Conservation (phyloP, 768 basidiomycete species). For the Hypholoma fasciculare region DNA sequence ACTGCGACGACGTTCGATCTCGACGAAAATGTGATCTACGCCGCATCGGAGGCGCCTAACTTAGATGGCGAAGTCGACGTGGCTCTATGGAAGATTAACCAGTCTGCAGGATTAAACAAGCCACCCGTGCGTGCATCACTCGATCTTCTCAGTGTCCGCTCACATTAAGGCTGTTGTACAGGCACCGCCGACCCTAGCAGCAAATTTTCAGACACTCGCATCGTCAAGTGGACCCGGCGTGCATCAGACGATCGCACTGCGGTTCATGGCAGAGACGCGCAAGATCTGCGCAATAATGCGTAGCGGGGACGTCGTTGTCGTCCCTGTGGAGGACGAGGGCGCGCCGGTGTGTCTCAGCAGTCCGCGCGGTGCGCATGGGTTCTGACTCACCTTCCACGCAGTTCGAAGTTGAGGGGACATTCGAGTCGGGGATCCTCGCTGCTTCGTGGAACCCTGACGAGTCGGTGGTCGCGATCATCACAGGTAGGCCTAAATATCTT, state of each 20-base stretch:
- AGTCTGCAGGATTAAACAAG: constrained; percentile 18
- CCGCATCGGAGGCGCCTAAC: constrained; percentile 49
- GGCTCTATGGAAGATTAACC: constrained; percentile 52
- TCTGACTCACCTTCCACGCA: constrained; percentile 23
- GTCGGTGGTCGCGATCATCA: constrained; percentile 77
- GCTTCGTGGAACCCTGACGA: constrained; percentile 95
- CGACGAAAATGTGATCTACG: constrained; percentile 61
- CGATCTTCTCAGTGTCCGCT: neutral
- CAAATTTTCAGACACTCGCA: constrained; percentile 37
- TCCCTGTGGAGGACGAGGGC: constrained; percentile 53
- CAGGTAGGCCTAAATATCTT: constrained; percentile 46
- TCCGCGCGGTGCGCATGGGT: neutral
- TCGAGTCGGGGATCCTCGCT: constrained; percentile 81
- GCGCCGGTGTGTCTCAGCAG: constrained; percentile 36
- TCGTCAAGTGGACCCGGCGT: constrained; percentile 22
- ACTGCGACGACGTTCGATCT: constrained; percentile 57
- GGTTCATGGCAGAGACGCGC: constrained; percentile 71
- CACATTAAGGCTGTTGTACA: neutral
- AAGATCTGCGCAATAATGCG: constrained; percentile 66
- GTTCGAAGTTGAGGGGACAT: constrained; percentile 83
- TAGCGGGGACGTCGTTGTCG: constrained; percentile 80
- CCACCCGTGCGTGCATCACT: constrained; percentile 9
- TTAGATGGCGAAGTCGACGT: constrained; percentile 54
- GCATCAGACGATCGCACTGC: constrained; percentile 60
- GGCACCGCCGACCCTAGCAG: constrained; percentile 26